These are phyloP conservation scores for Acrocalymma vagum DNA, from an alignment of 2,329 filamentous ascomycete genomes.

Conservation along the genomic window DNA sequence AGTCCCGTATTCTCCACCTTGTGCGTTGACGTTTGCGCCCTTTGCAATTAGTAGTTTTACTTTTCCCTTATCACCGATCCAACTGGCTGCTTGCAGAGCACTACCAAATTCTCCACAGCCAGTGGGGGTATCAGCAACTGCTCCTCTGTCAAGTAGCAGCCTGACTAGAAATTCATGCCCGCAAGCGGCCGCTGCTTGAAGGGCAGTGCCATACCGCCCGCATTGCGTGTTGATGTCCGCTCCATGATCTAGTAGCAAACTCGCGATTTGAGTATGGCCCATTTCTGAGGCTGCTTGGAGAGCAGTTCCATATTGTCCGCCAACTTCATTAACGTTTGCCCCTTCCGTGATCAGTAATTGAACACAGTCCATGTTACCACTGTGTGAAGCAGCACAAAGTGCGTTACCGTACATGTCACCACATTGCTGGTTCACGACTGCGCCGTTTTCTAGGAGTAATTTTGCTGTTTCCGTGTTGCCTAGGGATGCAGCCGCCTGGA, in stretches of 20 bases:
- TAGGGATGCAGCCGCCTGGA: constrained; percentile 18
- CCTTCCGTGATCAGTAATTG: too few species aligned
- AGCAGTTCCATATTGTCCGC: constrained; percentile 3
- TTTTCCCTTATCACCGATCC: neutral
- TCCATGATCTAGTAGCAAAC: constrained; percentile 1
- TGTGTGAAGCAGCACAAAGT: constrained; percentile 3
- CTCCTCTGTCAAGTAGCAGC: constrained; percentile 2
- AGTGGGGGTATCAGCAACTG: constrained; percentile 5
- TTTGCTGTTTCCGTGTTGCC: constrained; percentile 5
- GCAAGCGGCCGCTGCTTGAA: constrained; percentile 3
- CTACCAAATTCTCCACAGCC: constrained; percentile 2
- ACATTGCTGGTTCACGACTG: constrained; percentile 1
- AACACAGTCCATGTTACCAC: too few species aligned
- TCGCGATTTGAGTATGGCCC: constrained; percentile 4
- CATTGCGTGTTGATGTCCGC: constrained; percentile 7
- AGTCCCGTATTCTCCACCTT: constrained; percentile 1
- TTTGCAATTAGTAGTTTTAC: constrained; percentile 3
- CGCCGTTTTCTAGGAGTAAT: constrained; percentile 6
- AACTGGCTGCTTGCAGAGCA: constrained; percentile 8
- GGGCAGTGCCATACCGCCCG: constrained; percentile 1
- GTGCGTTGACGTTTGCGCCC: constrained; percentile 8
- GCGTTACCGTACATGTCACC: constrained; percentile 1
- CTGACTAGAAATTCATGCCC: constrained; percentile 1
- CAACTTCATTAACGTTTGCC: too few species aligned
- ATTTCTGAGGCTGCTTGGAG: neutral